These are phyloP conservation scores for Alternaria gaisen DNA, from an alignment of 2,329 filamentous ascomycete species.

Conservation along the genomic window DNA sequence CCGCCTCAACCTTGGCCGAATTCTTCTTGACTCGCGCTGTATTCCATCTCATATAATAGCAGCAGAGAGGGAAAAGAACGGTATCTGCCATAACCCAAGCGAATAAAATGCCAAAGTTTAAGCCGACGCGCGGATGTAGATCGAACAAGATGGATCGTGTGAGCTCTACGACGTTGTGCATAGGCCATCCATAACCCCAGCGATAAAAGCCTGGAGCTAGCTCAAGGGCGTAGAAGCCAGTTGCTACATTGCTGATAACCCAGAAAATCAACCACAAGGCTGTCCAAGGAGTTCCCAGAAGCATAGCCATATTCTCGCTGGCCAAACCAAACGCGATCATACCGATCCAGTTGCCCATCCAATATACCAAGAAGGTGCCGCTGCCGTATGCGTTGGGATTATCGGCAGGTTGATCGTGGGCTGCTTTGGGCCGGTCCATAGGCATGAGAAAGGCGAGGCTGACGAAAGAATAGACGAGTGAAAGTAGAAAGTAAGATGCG, in stretches of 20 bases:
- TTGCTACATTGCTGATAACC: slow-evolving; percentile 71
- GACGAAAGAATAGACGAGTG: slow-evolving; percentile 68
- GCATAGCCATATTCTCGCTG: slow-evolving; percentile 71
- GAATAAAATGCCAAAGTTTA: slow-evolving; percentile 68
- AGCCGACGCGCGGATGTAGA: slow-evolving; percentile 64
- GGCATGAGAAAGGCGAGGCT: slow-evolving; percentile 70
- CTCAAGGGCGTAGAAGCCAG: slow-evolving; percentile 67
- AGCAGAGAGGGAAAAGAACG: slow-evolving; percentile 61
- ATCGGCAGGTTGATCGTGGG: slow-evolving; percentile 53
- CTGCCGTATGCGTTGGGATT: slow-evolving; percentile 65
- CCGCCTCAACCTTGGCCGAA: slow-evolving; percentile 31
- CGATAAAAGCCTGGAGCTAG: slow-evolving; percentile 65
- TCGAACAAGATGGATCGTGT: slow-evolving; percentile 69
- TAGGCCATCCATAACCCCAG: slow-evolving; percentile 71
- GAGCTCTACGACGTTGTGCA: slow-evolving; percentile 69
- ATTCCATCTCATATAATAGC: slow-evolving; percentile 56
- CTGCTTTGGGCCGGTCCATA: slow-evolving; percentile 59
- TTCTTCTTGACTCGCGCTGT: slow-evolving; percentile 35
- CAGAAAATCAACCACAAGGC: slow-evolving; percentile 73
- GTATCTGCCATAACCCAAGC: slow-evolving; percentile 65
- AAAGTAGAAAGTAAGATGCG: slow-evolving; percentile 67
- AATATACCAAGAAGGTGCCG: slow-evolving; percentile 69
- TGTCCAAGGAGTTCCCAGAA: slow-evolving; percentile 68
- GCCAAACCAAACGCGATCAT: slow-evolving; percentile 70
- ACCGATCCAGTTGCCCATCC: slow-evolving; percentile 69